Evolutionary conservation across 257 asterid genomes (phyloP), one percentile per base, ranked within the genome.

Genomic region (Echium plantagineum): DNA sequence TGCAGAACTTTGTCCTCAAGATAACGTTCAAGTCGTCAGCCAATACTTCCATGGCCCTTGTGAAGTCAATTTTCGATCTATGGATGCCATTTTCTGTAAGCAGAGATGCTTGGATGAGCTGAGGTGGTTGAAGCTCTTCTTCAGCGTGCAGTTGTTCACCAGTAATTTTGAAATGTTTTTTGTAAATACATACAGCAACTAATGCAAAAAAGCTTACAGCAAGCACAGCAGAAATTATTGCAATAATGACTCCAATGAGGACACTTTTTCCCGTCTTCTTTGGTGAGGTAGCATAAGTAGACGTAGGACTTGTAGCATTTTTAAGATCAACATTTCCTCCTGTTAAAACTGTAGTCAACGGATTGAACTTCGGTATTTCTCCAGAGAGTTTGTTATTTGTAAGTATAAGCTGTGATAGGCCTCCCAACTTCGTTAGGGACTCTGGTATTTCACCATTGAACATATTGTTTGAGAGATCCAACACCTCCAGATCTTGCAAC

Each of bases 391-490:
- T 66, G 64, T 89, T 86, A 82, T 82, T 76, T 9, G 84, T 65
- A 18, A 89, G 84, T n/a, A 75, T 57, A 66, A 86, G 58, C 17
- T 59, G 79, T 49, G 82, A 77, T 75, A 89, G 71, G 80, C 80
- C 74, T 55, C 1, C 0, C 79, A 89, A 59, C 2, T 0, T 0
- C 7, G 74, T 26, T 38, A 89, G 65, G 67, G 31, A 82, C 1
- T 30, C 47, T 13, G 97, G 97, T 62, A 89, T 76, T 10, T 24
- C 38, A 28, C 97, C 95, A 16, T 74, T 64, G 56, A 89, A 82
- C 35, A 70, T 70, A 69, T 89, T 89, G 69, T 79, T 52, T 0
- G 95, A 89, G 49, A 89, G 91, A 71, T 89, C 97, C 83, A 89
- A 72, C 63, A 86, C 85, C 69, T 89, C 97, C 74, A 89, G 70